A percentile compares a stretch with the other conserved stretches of the same genome.
Conservation (phyloP, 768 basidiomycete species). For the Podaxis sp. region DNA sequence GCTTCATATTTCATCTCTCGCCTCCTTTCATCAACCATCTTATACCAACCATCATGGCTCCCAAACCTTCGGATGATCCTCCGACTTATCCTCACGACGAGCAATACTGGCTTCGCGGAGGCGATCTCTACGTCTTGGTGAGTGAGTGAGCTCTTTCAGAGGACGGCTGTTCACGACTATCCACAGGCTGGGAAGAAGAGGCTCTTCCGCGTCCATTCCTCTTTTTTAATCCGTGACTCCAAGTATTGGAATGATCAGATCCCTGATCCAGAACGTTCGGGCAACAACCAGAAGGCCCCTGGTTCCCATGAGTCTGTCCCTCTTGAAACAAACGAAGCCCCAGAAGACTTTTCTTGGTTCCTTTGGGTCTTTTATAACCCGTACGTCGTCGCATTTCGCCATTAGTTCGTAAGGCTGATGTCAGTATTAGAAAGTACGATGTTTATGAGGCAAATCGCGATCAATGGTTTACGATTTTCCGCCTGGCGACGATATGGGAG, state of each 20-base stretch:
- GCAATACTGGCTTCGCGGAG: background rate
- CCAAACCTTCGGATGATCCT: too few relatives aligned
- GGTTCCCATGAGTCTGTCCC: background rate
- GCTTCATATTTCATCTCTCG: too few relatives aligned
- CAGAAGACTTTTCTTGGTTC: background rate
- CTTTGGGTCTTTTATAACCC: background rate
- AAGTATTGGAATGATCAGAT: background rate
- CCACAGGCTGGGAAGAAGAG: too few relatives aligned
- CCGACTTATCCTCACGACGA: too few relatives aligned
- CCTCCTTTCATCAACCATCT: too few relatives aligned
- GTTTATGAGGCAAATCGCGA: constrained; percentile 47
- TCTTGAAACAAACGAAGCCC: background rate
- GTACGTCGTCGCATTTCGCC: background rate
- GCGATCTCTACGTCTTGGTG: background rate
- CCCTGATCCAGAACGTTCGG: background rate
- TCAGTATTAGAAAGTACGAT: constrained; percentile 45
- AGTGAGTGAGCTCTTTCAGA: background rate
- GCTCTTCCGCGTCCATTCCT: background rate
- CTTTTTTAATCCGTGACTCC: background rate
- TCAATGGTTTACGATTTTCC: constrained; percentile 56
- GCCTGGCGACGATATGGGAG: constrained; percentile 51
- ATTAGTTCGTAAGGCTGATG: background rate
- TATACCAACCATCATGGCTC: too few relatives aligned
- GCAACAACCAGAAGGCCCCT: background rate
- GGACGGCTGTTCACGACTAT: too few relatives aligned